These are phyloP conservation scores for Blattamonas nauphoetae DNA, from an alignment of 78 protist genomes.

Conservation along the genomic window DNA sequence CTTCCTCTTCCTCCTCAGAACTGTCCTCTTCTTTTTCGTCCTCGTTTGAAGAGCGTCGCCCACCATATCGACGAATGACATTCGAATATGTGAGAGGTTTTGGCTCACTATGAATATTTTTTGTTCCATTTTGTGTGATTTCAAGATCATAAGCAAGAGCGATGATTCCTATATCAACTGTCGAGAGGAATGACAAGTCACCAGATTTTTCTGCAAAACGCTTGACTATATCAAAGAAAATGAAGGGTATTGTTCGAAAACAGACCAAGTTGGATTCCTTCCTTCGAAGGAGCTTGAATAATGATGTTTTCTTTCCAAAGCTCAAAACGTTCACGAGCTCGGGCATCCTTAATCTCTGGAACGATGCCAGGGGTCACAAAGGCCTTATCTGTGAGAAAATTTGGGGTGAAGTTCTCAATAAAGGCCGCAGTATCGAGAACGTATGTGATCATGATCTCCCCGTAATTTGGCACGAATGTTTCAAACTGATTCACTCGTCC, in stretches of 20 bases:
- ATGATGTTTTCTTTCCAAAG: neutral
- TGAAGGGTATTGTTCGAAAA: neutral
- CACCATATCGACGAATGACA: neutral
- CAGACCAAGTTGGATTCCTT: neutral
- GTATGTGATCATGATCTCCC: neutral
- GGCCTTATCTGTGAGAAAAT: neutral
- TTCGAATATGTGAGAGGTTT: neutral
- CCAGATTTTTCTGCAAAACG: neutral
- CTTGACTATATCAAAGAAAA: neutral
- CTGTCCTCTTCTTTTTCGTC: neutral
- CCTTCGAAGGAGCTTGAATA: neutral
- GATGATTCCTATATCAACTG: neutral
- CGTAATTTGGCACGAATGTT: too few relatives aligned
- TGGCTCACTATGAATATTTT: neutral
- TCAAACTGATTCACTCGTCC: too few relatives aligned
- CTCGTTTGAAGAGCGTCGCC: neutral
- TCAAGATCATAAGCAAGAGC: slow-evolving; percentile 1
- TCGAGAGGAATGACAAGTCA: neutral
- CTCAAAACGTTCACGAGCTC: neutral
- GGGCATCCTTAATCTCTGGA: neutral
- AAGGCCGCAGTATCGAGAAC: neutral
- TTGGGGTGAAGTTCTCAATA: neutral
- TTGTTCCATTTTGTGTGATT: neutral
- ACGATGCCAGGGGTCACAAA: neutral
- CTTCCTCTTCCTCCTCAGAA: neutral